Percentiles rank a stretch among this genome's conserved stretches.
Evolutionary conservation across 306 rosid species (phyloP).

Genomic region (Pueraria montana): DNA sequence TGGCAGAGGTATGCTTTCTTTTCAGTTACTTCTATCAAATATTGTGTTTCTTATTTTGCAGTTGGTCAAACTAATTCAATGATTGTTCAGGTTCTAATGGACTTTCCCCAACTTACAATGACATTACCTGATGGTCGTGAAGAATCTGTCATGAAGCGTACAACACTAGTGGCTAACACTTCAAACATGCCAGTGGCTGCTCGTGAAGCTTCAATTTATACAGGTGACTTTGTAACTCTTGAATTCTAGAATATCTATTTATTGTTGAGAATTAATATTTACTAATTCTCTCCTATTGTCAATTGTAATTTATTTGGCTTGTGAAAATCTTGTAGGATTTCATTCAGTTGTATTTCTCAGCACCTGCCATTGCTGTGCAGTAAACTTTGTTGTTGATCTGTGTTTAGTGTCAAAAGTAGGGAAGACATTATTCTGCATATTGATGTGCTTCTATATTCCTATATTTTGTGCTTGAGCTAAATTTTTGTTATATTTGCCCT

Average conservation of each 20-base stretch:
- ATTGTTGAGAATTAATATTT: constrained; percentile 12
- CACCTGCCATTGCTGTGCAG: constrained; percentile 11
- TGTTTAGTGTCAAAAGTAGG: constrained; percentile 22
- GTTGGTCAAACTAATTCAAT: constrained; percentile 39
- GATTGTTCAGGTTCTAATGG: constrained; percentile 89
- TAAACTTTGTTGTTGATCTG: neutral
- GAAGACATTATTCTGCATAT: neutral
- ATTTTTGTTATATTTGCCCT: constrained; percentile 26
- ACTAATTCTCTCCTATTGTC: constrained; percentile 24
- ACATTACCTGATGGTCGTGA: constrained; percentile 99
- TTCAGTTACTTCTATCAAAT: constrained; percentile 14
- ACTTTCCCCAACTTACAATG: constrained; percentile 99
- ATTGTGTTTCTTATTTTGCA: constrained; percentile 1
- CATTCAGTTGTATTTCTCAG: constrained; percentile 26
- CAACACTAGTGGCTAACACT: constrained; percentile 99
- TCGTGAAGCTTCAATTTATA: constrained; percentile 99
- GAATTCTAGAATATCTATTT: constrained; percentile 6
- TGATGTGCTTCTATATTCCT: constrained; percentile 37
- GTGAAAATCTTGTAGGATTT: constrained; percentile 35
- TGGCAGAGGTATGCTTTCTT: constrained; percentile 82
- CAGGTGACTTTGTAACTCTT: constrained; percentile 64
- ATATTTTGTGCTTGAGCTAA: constrained; percentile 18
- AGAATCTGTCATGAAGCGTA: constrained; percentile 99
- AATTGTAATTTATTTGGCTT: constrained; percentile 17
- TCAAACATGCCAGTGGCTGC: constrained; percentile 99